These are phyloP conservation scores for Yamadazyma epiphylla DNA, from an alignment of 1,139 yeast species.

Conservation along the genomic window DNA sequence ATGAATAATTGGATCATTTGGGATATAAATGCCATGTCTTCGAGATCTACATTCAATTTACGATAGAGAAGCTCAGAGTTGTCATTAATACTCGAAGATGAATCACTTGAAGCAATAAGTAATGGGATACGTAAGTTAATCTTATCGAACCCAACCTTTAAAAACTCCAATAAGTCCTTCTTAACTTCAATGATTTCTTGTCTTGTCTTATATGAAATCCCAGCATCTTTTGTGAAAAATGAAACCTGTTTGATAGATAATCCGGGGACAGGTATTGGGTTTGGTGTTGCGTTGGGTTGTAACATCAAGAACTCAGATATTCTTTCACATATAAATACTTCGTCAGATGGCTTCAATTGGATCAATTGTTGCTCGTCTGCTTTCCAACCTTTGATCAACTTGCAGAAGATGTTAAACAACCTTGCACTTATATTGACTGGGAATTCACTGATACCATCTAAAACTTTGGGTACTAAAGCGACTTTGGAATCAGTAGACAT, in stretches of 20 bases:
- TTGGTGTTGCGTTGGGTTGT: conserved; percentile 32
- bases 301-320: conserved; percentile 58
- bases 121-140: conserved; percentile 38
- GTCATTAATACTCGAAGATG: conserved; percentile 50
- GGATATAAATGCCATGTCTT: conserved; percentile 40
- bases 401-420: conserved; percentile 57
- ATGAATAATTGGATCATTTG: conserved; percentile 42
- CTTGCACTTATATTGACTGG: conserved; percentile 49
- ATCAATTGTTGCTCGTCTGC: conserved; percentile 41
- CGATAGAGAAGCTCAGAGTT: conserved; percentile 49
- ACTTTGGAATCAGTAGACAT: conserved; percentile 29
- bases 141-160: conserved; percentile 37
- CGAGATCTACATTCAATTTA: conserved; percentile 50
- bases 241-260: conserved; percentile 50
- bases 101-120: conserved; percentile 64
- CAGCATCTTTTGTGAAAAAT: conserved; percentile 67
- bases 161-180: conserved; percentile 26
- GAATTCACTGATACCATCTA: conserved; percentile 42
- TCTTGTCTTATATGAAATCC: conserved; percentile 49
- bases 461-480: conserved; percentile 44
- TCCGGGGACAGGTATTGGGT: conserved; percentile 52
- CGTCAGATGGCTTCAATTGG: conserved; percentile 22
- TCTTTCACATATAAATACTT: conserved; percentile 36
- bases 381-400: conserved; percentile 48
- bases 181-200: conserved; percentile 49